These are phyloP conservation scores for Ascochyta viciae-villosae DNA, from an alignment of 2,329 filamentous ascomycete genomes.

Conservation along the genomic window DNA sequence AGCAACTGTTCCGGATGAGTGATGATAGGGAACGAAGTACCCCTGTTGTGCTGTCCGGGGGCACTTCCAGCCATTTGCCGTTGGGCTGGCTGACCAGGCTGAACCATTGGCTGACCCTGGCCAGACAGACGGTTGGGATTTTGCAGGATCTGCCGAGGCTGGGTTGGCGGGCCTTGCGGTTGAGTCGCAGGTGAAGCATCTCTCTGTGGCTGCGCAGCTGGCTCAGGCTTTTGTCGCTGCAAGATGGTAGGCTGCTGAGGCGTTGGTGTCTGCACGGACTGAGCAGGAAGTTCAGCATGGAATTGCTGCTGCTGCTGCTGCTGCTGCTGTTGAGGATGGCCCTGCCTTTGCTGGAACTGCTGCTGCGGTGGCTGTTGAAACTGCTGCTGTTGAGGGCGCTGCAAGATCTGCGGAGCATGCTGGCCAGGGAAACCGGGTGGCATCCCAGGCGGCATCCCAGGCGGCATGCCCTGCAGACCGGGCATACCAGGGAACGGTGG, in stretches of 20 bases:
- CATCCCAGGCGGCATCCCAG: constrained; percentile 17
- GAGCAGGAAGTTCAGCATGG: constrained; percentile 54
- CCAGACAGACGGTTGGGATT: constrained; percentile 71
- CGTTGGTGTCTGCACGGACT: constrained; percentile 37
- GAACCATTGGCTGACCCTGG: constrained; percentile 50
- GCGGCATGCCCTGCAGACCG: constrained; percentile 27
- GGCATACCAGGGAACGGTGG: constrained; percentile 45
- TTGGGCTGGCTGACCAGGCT: constrained; percentile 33
- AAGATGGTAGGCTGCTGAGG: constrained; percentile 45
- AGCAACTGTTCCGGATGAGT: constrained; percentile 76
- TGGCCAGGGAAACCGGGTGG: constrained; percentile 50
- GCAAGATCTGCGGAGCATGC: constrained; percentile 57
- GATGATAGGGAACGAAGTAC: constrained; percentile 63
- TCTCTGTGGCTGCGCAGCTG: constrained; percentile 32
- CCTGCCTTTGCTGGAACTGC: constrained; percentile 37
- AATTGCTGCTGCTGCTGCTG: constrained; percentile 53
- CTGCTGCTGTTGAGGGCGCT: constrained; percentile 55
- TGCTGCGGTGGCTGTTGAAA: constrained; percentile 49
- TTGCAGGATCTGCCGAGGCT: constrained; percentile 78
- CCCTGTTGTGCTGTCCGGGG: constrained; percentile 48
- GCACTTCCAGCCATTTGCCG: constrained; percentile 36
- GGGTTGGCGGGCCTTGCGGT: constrained; percentile 48
- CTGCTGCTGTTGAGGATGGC: constrained; percentile 43
- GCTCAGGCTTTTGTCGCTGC: constrained; percentile 44
- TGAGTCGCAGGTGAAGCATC: constrained; percentile 45